phyloP scores from a whole-genome alignment of 2,329 filamentous ascomycete genomes.

The Lasiodiplodia gonubiensis region DNA sequence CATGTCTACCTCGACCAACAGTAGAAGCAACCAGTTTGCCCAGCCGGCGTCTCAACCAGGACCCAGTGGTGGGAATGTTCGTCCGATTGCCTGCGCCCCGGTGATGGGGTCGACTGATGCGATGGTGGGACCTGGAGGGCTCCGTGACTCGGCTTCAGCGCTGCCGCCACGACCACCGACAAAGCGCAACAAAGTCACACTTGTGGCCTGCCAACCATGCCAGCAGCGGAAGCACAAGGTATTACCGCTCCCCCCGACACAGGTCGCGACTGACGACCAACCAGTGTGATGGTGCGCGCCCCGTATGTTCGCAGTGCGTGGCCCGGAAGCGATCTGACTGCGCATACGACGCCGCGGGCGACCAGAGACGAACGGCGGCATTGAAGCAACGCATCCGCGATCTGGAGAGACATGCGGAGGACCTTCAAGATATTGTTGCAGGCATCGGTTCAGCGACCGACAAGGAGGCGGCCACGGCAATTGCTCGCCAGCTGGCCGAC shows the following conservation, averaged over 20 bases:
- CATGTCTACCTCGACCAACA: not conserved
- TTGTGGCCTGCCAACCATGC: conserved; percentile 29
- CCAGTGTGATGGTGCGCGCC: conserved; percentile 31
- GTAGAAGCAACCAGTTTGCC: not conserved
- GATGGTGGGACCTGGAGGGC: not conserved
- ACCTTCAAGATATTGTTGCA: conserved; percentile 25
- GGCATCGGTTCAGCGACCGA: conserved; percentile 20
- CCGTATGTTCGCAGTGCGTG: conserved; percentile 30
- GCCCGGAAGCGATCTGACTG: conserved; percentile 30
- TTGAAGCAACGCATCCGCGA: conserved; percentile 30
- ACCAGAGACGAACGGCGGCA: conserved; percentile 31
- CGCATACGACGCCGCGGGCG: conserved; percentile 31
- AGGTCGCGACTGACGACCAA: not conserved
- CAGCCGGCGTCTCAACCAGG: not conserved
- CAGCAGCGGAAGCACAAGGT: conserved; percentile 31
- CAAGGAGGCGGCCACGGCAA: not conserved
- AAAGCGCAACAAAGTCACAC: conserved; percentile 27
- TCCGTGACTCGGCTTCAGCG: not conserved
- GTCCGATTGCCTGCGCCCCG: not conserved
- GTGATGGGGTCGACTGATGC: not conserved
- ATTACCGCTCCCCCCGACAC: conserved; percentile 28
- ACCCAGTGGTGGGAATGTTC: not conserved
- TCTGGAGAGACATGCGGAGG: not conserved
- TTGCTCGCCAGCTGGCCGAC: conserved; percentile 9
- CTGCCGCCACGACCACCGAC: not conserved